Conservation (phyloP, 2,329 filamentous ascomycete genomes). For the Aspergillus puulaauensis region DNA sequence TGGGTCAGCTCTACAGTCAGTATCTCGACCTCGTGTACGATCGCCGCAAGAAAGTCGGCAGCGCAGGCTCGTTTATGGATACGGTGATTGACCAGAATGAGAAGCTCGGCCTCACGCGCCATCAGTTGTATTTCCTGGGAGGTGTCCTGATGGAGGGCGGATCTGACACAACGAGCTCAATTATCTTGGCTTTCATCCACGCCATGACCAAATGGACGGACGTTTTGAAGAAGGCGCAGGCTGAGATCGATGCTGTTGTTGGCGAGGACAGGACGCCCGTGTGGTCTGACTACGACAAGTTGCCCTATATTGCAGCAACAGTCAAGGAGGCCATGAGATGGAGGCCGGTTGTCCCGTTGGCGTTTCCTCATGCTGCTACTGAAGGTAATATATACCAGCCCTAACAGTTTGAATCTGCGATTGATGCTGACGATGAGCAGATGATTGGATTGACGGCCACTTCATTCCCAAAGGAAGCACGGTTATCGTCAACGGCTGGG, state of each 20-base stretch:
- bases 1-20: slow-evolving; percentile 38
- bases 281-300: slow-evolving; percentile 33
- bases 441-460: slow-evolving; percentile 47
- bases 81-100: slow-evolving; percentile 39
- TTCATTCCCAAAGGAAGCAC: slow-evolving; percentile 48
- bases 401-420: too few species aligned
- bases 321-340: too few species aligned
- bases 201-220: slow-evolving; percentile 14
- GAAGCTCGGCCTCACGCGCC: slow-evolving; percentile 30
- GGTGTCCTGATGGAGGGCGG: slow-evolving; percentile 34
- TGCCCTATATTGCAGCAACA: slow-evolving; percentile 39
- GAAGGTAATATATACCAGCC: too few species aligned
- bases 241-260: slow-evolving; percentile 52
- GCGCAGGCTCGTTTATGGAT: slow-evolving; percentile 40
- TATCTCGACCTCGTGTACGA: slow-evolving; percentile 31
- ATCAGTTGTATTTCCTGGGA: slow-evolving; percentile 42
- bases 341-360: too few species aligned
- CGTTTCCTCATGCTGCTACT: too few species aligned
- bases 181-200: slow-evolving; percentile 32
- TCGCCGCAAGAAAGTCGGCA: slow-evolving; percentile 21
- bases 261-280: slow-evolving; percentile 48
- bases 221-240: slow-evolving; percentile 40
- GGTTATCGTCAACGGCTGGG: slow-evolving; percentile 46
- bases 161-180: slow-evolving; percentile 41
- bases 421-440: too few species aligned